Conservation (phyloP, 331 rosid genomes). For the Rhamnella rubrinervis region DNA sequence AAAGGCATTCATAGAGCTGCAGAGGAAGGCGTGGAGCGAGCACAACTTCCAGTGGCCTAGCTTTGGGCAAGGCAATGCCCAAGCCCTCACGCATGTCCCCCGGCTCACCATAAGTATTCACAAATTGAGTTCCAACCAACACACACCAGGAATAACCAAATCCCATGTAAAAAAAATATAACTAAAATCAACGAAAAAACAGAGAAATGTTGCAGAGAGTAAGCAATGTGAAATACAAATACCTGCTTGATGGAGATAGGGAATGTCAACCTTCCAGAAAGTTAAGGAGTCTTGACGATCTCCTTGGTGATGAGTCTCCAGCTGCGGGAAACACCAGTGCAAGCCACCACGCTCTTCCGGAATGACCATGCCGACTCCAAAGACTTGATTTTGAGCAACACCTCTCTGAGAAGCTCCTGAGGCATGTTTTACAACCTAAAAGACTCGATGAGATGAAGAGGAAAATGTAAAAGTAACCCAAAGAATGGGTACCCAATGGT, state of each 20-base stretch:
- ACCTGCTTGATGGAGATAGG: slow-evolving; percentile 96
- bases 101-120: slow-evolving; percentile 14
- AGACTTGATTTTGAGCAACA: slow-evolving; percentile 63
- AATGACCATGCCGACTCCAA: slow-evolving; percentile 86
- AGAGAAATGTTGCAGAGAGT: not conserved
- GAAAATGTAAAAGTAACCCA: no score
- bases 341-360: slow-evolving; percentile 71
- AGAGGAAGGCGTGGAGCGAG: slow-evolving; percentile 33
- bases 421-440: slow-evolving; percentile 89
- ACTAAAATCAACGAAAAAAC: not conserved
- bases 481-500: no score
- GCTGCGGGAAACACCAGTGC: slow-evolving; percentile 91
- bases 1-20: slow-evolving; percentile 9
- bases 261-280: slow-evolving; percentile 70
- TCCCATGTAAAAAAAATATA: not conserved
- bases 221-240: not conserved
- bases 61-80: slow-evolving; percentile 51
- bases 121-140: no score
- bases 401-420: slow-evolving; percentile 89
- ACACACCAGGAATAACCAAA: no score
- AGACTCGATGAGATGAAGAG: no score
- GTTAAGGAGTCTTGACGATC: slow-evolving; percentile 70
- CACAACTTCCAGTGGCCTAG: slow-evolving; percentile 29
- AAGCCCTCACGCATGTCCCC: slow-evolving; percentile 51
- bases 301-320: slow-evolving; percentile 84